Evolutionary conservation across 106 monocot species (phyloP).

Genomic region (Dactylorhiza incarnata): DNA sequence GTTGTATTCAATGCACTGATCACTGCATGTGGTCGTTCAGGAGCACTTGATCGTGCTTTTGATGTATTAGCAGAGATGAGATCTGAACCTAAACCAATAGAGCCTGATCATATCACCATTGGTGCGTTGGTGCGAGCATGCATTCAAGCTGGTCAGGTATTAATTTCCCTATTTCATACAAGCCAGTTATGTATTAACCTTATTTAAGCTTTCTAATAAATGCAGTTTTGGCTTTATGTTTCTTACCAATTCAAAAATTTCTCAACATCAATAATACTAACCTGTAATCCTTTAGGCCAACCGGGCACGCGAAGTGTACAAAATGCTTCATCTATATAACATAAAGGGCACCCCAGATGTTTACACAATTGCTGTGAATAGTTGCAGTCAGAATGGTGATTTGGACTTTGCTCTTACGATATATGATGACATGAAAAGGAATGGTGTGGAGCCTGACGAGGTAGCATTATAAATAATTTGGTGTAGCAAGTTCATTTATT

Average conservation of each 20-base stretch:
- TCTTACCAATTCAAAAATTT: neutral
- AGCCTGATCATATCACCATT: slow-evolving; percentile 94
- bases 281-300: slow-evolving; percentile 39
- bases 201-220: neutral
- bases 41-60: slow-evolving; percentile 98
- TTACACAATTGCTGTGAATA: slow-evolving; percentile 86
- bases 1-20: slow-evolving; percentile 95
- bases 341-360: slow-evolving; percentile 80
- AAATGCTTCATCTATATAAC: slow-evolving; percentile 75
- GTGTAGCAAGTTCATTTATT: neutral
- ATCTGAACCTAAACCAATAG: slow-evolving; percentile 58
- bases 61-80: slow-evolving; percentile 97
- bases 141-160: slow-evolving; percentile 65
- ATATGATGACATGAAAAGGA: slow-evolving; percentile 79
- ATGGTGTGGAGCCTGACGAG: slow-evolving; percentile 77
- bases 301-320: slow-evolving; percentile 79
- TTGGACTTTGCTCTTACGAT: slow-evolving; percentile 77
- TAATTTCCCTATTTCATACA: neutral
- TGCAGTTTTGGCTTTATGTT: neutral
- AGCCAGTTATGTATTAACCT: neutral
- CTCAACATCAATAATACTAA: neutral
- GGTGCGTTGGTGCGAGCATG: slow-evolving; percentile 93
- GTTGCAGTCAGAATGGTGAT: slow-evolving; percentile 80
- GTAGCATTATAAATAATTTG: slow-evolving; percentile 22
- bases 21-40: slow-evolving; percentile 94